Conservation (phyloP, 352 stramenopile genomes). For the Globisporangium paroecandrum region DNA sequence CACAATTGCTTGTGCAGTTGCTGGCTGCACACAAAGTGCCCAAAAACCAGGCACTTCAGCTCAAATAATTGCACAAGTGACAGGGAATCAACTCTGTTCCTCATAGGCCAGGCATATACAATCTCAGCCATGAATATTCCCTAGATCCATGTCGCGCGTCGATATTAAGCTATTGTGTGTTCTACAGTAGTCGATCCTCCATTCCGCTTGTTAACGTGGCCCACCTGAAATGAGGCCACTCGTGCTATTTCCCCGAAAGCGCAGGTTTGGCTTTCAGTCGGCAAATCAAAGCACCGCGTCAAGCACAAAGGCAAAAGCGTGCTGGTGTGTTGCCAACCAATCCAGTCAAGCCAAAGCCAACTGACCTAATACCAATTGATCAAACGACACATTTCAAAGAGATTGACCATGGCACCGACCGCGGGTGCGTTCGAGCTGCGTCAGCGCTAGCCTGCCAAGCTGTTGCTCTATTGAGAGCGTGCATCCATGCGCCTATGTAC, state of each 20-base stretch:
- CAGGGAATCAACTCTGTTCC: no score
- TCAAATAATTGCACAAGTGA: no score
- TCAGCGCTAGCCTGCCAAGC: background rate
- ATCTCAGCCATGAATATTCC: no score
- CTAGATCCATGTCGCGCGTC: no score
- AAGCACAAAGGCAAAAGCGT: background rate
- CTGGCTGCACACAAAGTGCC: no score
- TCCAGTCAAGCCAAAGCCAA: background rate
- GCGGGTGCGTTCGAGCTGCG: conserved; percentile 27
- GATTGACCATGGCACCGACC: conserved; percentile 41
- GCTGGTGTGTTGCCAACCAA: conserved; percentile 2
- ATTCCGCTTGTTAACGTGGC: background rate
- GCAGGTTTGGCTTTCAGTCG: background rate
- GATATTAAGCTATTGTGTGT: background rate
- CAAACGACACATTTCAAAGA: conserved; percentile 1
- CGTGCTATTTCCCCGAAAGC: background rate
- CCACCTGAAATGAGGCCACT: background rate
- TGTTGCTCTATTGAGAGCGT: background rate
- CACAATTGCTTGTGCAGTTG: no score
- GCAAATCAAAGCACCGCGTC: background rate
- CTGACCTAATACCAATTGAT: background rate
- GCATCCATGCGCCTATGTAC: background rate
- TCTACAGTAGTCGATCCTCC: background rate
- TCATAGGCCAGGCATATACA: no score
- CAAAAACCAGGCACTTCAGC: no score